Evolutionary conservation across 306 rosid genomes (phyloP).

Genomic region (Abrus pulchellus): DNA sequence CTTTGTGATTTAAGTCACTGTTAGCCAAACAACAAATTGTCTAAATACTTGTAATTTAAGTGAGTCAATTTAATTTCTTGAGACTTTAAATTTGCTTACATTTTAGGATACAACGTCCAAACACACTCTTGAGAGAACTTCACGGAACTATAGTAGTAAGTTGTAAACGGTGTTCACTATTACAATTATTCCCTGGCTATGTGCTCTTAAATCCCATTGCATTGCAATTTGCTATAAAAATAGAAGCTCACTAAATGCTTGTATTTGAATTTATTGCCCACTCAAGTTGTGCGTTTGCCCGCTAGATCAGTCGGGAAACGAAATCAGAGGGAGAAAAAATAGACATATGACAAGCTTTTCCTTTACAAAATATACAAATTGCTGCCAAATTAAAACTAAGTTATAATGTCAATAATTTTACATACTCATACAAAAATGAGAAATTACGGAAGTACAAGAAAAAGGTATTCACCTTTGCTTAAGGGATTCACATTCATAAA

Average conservation of each 20-base stretch:
- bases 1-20: too few species aligned
- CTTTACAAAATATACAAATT: conserved; percentile 47
- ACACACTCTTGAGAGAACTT: too few species aligned
- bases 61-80: too few species aligned
- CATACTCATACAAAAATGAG: conserved; percentile 20
- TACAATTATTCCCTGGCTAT: neutral
- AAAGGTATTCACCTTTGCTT: conserved; percentile 30
- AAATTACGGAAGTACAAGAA: neutral
- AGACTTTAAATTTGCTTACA: too few species aligned
- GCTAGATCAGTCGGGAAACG: neutral
- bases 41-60: too few species aligned
- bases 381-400: neutral
- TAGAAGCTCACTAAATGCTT: neutral
- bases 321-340: neutral
- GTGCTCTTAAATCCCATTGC: neutral
- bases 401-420: conserved; percentile 27
- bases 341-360: neutral
- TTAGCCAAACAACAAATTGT: too few species aligned
- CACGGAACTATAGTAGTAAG: neutral
- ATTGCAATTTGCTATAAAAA: neutral
- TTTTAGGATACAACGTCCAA: too few species aligned
- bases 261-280: neutral
- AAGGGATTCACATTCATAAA: conserved; percentile 12
- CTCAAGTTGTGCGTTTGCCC: neutral
- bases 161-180: neutral